Evolutionary conservation across 2,329 filamentous ascomycete species (phyloP).

Genomic region (Aspergillus phoenicis): DNA sequence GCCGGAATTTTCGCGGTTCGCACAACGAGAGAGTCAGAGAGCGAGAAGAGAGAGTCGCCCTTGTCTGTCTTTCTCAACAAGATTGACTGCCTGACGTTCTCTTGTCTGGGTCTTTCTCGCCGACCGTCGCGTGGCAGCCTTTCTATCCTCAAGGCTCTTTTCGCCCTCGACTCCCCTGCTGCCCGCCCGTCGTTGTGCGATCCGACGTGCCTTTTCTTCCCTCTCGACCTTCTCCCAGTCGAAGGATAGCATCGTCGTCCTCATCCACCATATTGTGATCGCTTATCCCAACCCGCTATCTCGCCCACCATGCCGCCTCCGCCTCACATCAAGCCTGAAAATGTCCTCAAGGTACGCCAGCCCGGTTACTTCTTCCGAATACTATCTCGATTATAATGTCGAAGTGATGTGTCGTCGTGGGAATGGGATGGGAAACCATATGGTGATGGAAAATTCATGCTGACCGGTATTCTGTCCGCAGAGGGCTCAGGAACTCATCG

Average conservation of each 20-base stretch:
- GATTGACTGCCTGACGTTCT: constrained; percentile 18
- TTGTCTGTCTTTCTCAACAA: constrained; percentile 21
- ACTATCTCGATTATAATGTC: background rate
- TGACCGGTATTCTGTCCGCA: constrained; percentile 36
- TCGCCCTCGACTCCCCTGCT: constrained; percentile 30
- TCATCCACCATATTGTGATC: constrained; percentile 16
- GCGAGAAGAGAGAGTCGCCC: background rate
- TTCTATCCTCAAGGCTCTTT: constrained; percentile 24
- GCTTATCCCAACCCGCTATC: constrained; percentile 33
- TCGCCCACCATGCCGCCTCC: constrained; percentile 79
- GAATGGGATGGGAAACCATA: background rate
- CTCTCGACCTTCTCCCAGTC: constrained; percentile 7
- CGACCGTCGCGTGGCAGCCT: constrained; percentile 42
- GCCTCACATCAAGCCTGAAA: constrained; percentile 96
- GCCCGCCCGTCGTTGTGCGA: constrained; percentile 33
- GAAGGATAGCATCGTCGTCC: background rate
- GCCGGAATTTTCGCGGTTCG: constrained; percentile 38
- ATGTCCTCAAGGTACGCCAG: constrained; percentile 78
- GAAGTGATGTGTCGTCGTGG: background rate
- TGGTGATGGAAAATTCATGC: background rate
- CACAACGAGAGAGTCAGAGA: constrained; percentile 29
- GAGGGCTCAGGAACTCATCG: constrained; percentile 97
- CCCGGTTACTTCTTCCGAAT: background rate
- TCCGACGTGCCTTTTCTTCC: constrained; percentile 20
- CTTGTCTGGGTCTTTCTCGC: constrained; percentile 25